Conservation (phyloP, 2,329 filamentous ascomycete species). For the Calcarisporium arbuscula region DNA sequence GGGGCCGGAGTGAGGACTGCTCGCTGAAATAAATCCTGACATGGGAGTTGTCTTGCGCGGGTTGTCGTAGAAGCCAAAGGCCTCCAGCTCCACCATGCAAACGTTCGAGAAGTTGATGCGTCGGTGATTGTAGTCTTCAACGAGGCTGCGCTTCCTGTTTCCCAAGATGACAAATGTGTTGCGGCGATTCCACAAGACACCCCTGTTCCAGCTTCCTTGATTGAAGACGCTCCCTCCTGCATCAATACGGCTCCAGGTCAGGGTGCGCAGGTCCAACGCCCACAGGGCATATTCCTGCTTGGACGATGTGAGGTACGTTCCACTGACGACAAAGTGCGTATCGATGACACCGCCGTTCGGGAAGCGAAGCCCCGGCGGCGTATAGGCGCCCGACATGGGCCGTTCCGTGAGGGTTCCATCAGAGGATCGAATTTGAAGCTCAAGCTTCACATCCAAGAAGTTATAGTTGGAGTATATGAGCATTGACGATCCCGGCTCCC, state of each 20-base stretch:
- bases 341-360: conserved; percentile 95
- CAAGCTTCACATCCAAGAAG: conserved; percentile 92
- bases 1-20: conserved; percentile 57
- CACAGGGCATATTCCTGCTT: conserved; percentile 98
- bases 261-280: conserved; percentile 80
- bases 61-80: conserved; percentile 96
- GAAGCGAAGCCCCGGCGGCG: conserved; percentile 87
- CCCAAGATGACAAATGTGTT: conserved; percentile 96
- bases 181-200: conserved; percentile 84
- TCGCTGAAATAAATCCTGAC: conserved; percentile 80
- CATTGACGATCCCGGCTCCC: conserved; percentile 65
- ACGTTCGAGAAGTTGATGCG: conserved; percentile 96
- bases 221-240: conserved; percentile 91
- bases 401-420: conserved; percentile 83
- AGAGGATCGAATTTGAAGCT: conserved; percentile 79
- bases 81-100: conserved; percentile 93
- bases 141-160: conserved; percentile 85
- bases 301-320: conserved; percentile 93
- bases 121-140: conserved; percentile 97
- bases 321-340: conserved; percentile 93
- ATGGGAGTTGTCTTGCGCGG: conserved; percentile 71
- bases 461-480: conserved; percentile 99
- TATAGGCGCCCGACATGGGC: conserved; percentile 79
- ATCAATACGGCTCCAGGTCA: conserved; percentile 95
- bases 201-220: conserved; percentile 96